These are phyloP conservation scores for Breviolum minutum DNA, from an alignment of 73 alveolate species.

Conservation along the genomic window DNA sequence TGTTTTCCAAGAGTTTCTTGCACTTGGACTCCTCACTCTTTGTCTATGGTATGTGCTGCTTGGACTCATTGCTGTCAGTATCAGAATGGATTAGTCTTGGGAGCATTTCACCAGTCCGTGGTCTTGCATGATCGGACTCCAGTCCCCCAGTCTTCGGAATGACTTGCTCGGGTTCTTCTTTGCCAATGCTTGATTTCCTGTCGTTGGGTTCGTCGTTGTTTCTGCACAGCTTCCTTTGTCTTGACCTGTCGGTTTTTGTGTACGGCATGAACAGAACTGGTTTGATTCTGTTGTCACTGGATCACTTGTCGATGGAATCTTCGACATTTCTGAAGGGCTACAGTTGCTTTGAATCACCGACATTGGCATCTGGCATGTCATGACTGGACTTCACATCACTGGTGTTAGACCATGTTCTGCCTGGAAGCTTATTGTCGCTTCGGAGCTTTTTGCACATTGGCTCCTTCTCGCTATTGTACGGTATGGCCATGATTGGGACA, in stretches of 20 bases:
- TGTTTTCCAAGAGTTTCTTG: not conserved
- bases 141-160: conserved; percentile 17
- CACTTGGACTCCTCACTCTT: not conserved
- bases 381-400: not conserved
- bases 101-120: not conserved
- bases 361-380: conserved; percentile 22
- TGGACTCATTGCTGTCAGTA: not conserved
- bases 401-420: not conserved
- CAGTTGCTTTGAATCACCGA: not conserved
- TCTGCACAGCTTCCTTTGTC: not conserved
- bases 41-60: conserved; percentile 29
- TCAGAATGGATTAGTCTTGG: not conserved
- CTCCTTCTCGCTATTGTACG: not conserved
- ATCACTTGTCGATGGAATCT: not conserved
- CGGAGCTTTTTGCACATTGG: not conserved
- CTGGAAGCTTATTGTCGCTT: not conserved
- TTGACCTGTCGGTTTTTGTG: not conserved
- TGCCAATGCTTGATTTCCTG: not conserved
- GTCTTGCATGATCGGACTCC: conserved; percentile 10
- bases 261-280: conserved; percentile 45
- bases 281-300: not conserved
- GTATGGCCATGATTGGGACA: conserved; percentile 30
- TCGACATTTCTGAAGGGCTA: not conserved
- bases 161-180: not conserved
- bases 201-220: not conserved